These are phyloP conservation scores for Naganishia vaughanmartiniae DNA, from an alignment of 768 basidiomycete species.

Conservation along the genomic window DNA sequence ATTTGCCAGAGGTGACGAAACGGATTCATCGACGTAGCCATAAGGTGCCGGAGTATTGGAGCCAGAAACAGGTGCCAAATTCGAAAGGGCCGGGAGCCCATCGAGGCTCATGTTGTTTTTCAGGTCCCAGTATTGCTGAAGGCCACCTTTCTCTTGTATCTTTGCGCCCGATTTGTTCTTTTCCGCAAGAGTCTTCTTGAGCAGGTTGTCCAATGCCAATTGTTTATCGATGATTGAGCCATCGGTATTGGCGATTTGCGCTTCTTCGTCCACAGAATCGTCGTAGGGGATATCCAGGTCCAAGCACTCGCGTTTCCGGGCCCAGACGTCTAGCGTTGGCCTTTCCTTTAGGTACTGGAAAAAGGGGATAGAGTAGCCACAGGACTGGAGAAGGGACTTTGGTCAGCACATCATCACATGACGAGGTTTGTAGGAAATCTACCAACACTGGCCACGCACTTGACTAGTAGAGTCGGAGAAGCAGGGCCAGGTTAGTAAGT, in stretches of 20 bases:
- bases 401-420: not conserved
- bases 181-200: conserved; percentile 12
- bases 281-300: conserved; percentile 24
- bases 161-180: not conserved
- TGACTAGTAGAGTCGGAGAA: conserved; percentile 16
- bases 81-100: conserved; percentile 17
- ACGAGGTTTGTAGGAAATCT: not conserved
- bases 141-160: conserved; percentile 4
- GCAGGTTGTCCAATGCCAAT: conserved; percentile 6
- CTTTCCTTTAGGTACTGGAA: conserved; percentile 28
- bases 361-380: conserved; percentile 30
- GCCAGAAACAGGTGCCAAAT: conserved; percentile 19
- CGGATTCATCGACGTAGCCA: not conserved
- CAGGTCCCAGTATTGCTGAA: conserved; percentile 26
- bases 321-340: conserved; percentile 28
- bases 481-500: not conserved
- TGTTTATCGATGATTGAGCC: conserved; percentile 1
- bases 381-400: conserved; percentile 8
- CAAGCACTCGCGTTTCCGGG: conserved; percentile 14
- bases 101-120: conserved; percentile 20
- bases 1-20: not conserved
- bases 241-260: not conserved
- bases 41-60: conserved; percentile 13
- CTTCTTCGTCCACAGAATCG: not conserved
- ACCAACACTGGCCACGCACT: conserved; percentile 27